A percentile compares a stretch with the other conserved stretches of the same genome.
phyloP scores from a whole-genome alignment of 768 basidiomycete genomes.

The Cystobasidium tubakii region DNA sequence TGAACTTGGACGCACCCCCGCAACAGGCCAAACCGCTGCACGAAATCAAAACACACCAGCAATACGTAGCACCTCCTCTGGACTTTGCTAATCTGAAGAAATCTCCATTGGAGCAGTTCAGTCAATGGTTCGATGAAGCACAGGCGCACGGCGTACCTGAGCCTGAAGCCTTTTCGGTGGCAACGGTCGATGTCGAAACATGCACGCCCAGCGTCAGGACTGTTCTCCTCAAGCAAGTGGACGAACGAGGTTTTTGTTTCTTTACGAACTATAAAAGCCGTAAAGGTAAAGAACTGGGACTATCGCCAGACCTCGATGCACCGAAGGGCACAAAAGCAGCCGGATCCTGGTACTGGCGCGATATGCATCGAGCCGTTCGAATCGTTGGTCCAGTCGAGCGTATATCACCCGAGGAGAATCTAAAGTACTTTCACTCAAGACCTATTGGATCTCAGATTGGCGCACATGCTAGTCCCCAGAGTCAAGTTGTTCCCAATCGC shows the following conservation, averaged over 20 bases:
- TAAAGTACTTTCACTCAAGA: constrained; percentile 72
- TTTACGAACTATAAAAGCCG: constrained; percentile 94
- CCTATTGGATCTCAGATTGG: constrained; percentile 80
- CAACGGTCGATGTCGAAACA: constrained; percentile 36
- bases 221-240: constrained; percentile 86
- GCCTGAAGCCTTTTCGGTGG: constrained; percentile 36
- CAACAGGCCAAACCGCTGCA: not conserved
- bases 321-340: constrained; percentile 69
- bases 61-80: constrained; percentile 23
- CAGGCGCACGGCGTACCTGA: constrained; percentile 36
- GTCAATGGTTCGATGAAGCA: constrained; percentile 31
- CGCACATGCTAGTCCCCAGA: constrained; percentile 91
- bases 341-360: constrained; percentile 85
- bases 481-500: constrained; percentile 62
- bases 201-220: constrained; percentile 72
- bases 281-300: constrained; percentile 65
- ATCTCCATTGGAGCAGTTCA: constrained; percentile 32
- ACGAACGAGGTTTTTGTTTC: constrained; percentile 78
- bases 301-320: not conserved
- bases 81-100: constrained; percentile 19
- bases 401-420: constrained; percentile 64
- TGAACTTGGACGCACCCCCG: not conserved
- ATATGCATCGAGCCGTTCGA: constrained; percentile 71
- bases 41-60: constrained; percentile 24
- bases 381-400: constrained; percentile 81